Conservation (phyloP, 305 asterid genomes). For the Coffea humblotiana region DNA sequence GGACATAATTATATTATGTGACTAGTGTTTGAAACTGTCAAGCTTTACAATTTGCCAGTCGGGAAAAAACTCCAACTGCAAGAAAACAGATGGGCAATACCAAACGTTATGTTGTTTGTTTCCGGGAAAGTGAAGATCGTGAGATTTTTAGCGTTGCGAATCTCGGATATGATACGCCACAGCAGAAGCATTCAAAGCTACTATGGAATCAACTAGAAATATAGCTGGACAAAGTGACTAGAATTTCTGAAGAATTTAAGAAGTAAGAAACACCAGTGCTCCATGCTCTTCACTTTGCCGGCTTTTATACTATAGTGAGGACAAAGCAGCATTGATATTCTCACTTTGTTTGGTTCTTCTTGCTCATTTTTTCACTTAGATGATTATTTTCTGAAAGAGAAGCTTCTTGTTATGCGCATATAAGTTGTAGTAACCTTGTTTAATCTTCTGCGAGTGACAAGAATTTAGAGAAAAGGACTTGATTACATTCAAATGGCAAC, state of each 20-base stretch:
- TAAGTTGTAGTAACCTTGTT: background rate
- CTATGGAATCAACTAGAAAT: background rate
- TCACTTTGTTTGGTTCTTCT: background rate
- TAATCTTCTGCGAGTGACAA: background rate
- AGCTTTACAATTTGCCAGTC: background rate
- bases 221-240: background rate
- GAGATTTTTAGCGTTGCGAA: background rate
- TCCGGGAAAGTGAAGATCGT: background rate
- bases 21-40: background rate
- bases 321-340: background rate
- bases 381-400: background rate
- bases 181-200: background rate
- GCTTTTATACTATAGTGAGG: background rate
- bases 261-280: background rate
- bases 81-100: background rate
- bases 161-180: background rate
- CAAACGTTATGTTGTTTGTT: background rate
- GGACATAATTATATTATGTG: background rate
- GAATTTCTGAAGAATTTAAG: background rate
- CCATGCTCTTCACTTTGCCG: background rate
- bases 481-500: conserved; percentile 28
- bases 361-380: background rate
- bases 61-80: background rate
- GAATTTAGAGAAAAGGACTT: background rate
- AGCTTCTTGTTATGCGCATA: background rate